Evolutionary conservation across 176 grass and related monocot genomes (phyloP), one percentile per base, ranked within the genome.

Genomic region (Eleusine indica): DNA sequence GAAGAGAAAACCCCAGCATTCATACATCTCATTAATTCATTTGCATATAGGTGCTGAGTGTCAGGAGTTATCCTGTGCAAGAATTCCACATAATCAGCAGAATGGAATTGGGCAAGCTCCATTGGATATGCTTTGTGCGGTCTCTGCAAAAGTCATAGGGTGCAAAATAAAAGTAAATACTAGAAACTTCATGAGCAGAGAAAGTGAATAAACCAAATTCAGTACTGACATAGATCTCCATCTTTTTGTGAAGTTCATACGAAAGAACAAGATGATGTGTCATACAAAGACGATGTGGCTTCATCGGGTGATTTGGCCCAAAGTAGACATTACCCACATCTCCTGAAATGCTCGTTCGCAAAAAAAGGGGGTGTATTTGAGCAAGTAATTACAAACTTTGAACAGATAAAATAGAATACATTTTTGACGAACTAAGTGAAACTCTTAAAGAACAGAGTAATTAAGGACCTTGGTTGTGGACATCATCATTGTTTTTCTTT

Each of bases 101-200:
- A 93, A 85, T 98, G 96, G 87, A 98, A 98, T 86, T 98, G 93
- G 1, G 96, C 93, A 60, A 98, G 91, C 83, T 98, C 96, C 43
- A 87, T 92, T 68, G 96, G 96, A 82, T 98, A 98, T 85, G 96
- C 96, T 82, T 98, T 98, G 66, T 98, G 96, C n/a, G 96, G 96
- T 62, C 93, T 94, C 96, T 98, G 91, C 84, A 94, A 7, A 86
- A 66, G 42, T 65, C 47, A 80, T 53, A 58, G 11, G 30, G 70
- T 41, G 74, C 56, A 82, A 82, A 71, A 22, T 73, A 66, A 78
- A 66, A n/a, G 54, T 71, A 82, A 68, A 60, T 28, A 52, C 21
- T 46, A 70, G 8, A 29, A 39, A 58, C 69, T 77, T 58, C 7
- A 73, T 13, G 65, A 71, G 88, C 5, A 77, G 72, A 87, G 6